Base-by-base conservation (phyloP, 2,329 filamentous ascomycete genomes). In the Zasmidium citrigriseum region DNA sequence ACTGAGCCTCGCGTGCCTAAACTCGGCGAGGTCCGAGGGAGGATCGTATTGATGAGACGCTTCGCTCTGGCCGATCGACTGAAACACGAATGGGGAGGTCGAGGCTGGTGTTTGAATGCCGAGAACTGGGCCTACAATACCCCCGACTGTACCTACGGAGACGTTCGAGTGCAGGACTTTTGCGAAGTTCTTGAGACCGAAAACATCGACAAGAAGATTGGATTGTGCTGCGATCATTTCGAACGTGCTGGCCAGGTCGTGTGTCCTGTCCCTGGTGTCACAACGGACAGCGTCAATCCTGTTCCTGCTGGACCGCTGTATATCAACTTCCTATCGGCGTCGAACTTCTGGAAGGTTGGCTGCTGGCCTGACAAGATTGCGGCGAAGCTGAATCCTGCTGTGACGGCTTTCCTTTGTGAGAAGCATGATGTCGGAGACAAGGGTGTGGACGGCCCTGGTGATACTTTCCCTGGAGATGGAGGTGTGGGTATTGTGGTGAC, bases 351-450 rank as follows among this genome's bases (percentile, higher is more conserved):
- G 87, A 93, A 91, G 64, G 81, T 88, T 1, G 86, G 85, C 55
- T 96, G 92, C 75, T 99, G 95, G 95, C 95, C 95, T 0, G 93
- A 96, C 75, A 88, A 85, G 70, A 91, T 99, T 72, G 93, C 95
- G 1, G 88, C 86, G 20, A 91, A 89, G 77, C 82, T 96, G 50
- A 98, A 98, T 77, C 90, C 93, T 18, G 86, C 88, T 1, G 83
- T 82, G n/a, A 78, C 83, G 45, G 79, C 82, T 61, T 85, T 84
- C 72, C 69, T 88, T 53, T 85, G 83, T 65, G 74, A 76, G 61
- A 80, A 76, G 57, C 83, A 86, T 68, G 76, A 76, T 61, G 61
- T 75, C 60, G 68, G 68, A 27, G 62, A 67, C 22, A 57, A 68
- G 51, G 66, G 63, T 7, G 41, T 65, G 4, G 64, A 69, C 20